Base-by-base conservation (phyloP, 257 asterid species). In the Haberlea rhodopensis region DNA sequence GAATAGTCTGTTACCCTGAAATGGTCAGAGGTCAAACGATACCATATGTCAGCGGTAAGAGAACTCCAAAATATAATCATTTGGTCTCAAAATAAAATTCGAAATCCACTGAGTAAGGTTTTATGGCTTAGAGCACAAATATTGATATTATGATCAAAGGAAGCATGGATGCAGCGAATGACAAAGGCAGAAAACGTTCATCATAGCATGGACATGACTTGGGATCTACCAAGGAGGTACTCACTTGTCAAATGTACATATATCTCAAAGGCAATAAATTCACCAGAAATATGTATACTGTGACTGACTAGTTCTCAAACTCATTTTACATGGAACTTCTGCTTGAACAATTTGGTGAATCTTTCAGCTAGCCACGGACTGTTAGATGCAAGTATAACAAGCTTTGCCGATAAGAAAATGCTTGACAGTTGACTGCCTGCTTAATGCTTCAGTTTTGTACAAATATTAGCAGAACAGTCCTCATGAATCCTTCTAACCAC, bases 1-100 rank as follows among this genome's bases (percentile, higher is more conserved):
- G 80, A 94, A 94, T 72, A 94, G 87, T 84, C 99, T 84, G 83
- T 94, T 94, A 68, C 99, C 99, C 99, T 94, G 96, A 78, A 76
- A 84, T 20, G 66, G 57, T 71, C 65, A 73, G 4, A 26, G 49
- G 37, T 63, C 78, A 43, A 11, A 64, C 11, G 56, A 25, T 29
- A 53, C 57, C 53, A 69, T 65, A 55, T 37, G 19, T 70, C 54
- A 61, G 60, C 31, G 55, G 31, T 73, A 62, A 59, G 25, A 55
- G 67, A 67, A 25, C 45, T 29, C 45, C 6, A 57, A 68, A 24
- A 48, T 43, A 32, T 16, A 6, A 31, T 10, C 15, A 40, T 58
- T 52, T 65, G 24, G 40, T 29, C 26, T 15, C 54, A 53, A 43
- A 64, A 29, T 43, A 46, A 57, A 54, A 32, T 56, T 32, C 21